Evolutionary conservation across 2,329 filamentous ascomycete genomes (phyloP), one percentile per base, ranked within the genome.

Genomic region (Microthyrium microscopicum): DNA sequence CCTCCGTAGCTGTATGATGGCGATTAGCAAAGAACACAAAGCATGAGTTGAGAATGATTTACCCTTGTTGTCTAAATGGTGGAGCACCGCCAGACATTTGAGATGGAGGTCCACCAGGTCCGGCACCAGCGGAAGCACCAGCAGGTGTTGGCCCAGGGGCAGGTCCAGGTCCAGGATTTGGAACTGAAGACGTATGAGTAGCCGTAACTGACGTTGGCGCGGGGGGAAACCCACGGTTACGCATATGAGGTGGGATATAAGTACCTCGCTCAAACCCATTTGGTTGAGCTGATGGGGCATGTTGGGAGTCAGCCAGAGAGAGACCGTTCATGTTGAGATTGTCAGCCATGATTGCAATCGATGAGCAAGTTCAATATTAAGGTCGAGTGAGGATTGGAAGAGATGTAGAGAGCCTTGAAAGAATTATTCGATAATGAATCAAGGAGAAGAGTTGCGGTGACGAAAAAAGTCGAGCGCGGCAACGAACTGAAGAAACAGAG

Each of bases 211-310:
- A 29, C 21, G 5, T 24, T 33, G 15, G 18, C 28, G 22, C 42
- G 39, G 22, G 47, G 46, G 33, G 45, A 48, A 53, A 68, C 69
- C 67, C 68, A 56, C 68, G 62, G 31, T 36, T 62, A 52, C 81
- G 75, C 66, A 85, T 73, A 58, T 89, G 82, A 57, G 81, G 81
- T 44, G 81, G 81, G 45, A 89, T 84, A 66, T 89, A 89, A 37
- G 71, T 66, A 53, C 79, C 79, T 50, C 77, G 76, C 39, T 50
- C 47, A 43, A 64, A 60, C 47, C 58, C 56, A 49, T 60, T 57
- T n/a, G n/a, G n/a, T n/a, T n/a, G n/a, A 33, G 56, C 54, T 37
- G 46, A 44, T 33, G 58, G 54, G 44, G 67, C 70, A 52, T 73
- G 70, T 56, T 72, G 64, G 40, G 68, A 71, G 44, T 76, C 71